A percentile compares a stretch with the other conserved stretches of the same genome.
Conservation (phyloP, 768 basidiomycete genomes). For the Hirschioporus abietinus region DNA sequence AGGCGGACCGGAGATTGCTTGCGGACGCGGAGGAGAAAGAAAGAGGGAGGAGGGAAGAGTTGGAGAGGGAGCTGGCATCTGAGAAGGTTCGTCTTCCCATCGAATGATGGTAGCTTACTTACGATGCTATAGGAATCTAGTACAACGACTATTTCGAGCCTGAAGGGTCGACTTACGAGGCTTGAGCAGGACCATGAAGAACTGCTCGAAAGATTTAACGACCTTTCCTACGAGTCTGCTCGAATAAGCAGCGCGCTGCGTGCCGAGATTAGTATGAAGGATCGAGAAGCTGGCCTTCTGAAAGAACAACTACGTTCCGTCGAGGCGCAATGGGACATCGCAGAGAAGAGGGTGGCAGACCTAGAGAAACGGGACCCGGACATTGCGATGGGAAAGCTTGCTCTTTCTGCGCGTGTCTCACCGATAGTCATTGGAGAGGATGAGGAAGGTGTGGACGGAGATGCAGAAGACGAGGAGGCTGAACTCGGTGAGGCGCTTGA, state of each 20-base stretch:
- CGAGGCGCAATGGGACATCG: constrained; percentile 10
- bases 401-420: constrained; percentile 41
- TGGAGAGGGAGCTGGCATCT: constrained; percentile 42
- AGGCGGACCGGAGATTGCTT: constrained; percentile 64
- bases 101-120: background rate
- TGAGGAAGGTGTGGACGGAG: background rate
- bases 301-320: constrained; percentile 6
- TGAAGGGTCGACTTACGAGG: constrained; percentile 42
- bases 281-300: background rate
- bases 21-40: constrained; percentile 66
- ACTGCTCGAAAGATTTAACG: constrained; percentile 49
- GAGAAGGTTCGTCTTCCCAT: constrained; percentile 50
- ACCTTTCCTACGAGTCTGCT: constrained; percentile 40
- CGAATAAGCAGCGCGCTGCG: constrained; percentile 44
- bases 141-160: constrained; percentile 45
- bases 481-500: background rate
- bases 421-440: constrained; percentile 27
- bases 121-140: constrained; percentile 34
- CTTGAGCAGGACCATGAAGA: constrained; percentile 58
- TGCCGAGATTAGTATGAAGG: constrained; percentile 23
- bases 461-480: background rate
- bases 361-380: constrained; percentile 5
- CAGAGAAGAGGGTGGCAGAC: constrained; percentile 12
- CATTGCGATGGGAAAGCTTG: constrained; percentile 29
- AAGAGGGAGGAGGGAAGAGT: constrained; percentile 58